phyloP scores from a whole-genome alignment of 176 grass and related monocot genomes.

The Alopecurus myosuroides region DNA sequence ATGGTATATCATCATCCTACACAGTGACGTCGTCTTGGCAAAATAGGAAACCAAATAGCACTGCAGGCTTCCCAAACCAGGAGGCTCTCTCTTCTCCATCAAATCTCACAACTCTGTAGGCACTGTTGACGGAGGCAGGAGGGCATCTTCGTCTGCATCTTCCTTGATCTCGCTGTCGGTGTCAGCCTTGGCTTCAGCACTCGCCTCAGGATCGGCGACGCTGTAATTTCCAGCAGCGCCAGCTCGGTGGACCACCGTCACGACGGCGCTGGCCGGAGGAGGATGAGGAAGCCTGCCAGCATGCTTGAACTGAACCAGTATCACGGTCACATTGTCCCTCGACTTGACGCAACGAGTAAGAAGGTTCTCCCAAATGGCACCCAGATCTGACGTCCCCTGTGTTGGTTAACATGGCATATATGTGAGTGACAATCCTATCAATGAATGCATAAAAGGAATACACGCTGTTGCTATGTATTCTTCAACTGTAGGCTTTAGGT shows the following conservation, averaged over 20 bases:
- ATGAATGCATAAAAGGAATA: neutral
- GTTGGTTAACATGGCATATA: neutral
- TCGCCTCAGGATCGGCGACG: neutral
- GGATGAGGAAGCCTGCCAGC: neutral
- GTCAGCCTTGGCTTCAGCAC: neutral
- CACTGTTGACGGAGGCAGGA: neutral
- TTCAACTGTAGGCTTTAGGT: neutral
- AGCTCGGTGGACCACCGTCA: neutral
- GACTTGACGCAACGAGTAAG: neutral
- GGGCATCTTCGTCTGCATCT: neutral
- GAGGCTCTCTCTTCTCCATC: neutral
- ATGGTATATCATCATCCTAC: constrained; percentile 2
- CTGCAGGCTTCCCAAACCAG: neutral
- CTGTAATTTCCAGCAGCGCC: neutral
- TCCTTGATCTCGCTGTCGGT: neutral
- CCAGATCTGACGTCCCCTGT: neutral
- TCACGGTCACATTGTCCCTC: neutral
- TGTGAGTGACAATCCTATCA: neutral
- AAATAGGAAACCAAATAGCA: neutral
- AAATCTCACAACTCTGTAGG: neutral
- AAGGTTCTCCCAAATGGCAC: constrained; percentile 3
- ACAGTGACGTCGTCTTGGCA: neutral
- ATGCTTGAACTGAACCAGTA: constrained; percentile 25
- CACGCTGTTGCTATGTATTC: neutral
- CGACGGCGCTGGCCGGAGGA: neutral